Evolutionary conservation across 768 basidiomycete genomes (phyloP).

Genomic region (Russula vinacea): DNA sequence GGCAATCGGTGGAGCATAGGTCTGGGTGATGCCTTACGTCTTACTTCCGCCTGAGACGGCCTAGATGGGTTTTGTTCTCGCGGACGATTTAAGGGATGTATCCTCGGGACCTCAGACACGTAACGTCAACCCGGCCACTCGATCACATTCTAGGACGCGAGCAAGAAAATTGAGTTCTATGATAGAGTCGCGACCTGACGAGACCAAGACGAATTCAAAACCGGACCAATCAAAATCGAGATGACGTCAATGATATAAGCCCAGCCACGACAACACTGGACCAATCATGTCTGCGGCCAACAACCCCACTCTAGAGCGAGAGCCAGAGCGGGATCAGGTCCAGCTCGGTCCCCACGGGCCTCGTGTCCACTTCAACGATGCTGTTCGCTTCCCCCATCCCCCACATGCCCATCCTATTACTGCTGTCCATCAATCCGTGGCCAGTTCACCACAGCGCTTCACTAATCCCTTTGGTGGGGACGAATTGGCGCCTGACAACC

Average conservation of each 20-base stretch:
- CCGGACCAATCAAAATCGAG: neutral
- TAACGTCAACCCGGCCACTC: slow-evolving; percentile 38
- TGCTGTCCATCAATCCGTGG: slow-evolving; percentile 4
- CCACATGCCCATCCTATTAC: neutral
- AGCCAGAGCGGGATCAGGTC: neutral
- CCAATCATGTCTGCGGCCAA: slow-evolving; percentile 8
- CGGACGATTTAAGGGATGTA: too few species aligned
- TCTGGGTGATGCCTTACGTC: slow-evolving; percentile 75
- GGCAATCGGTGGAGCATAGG: slow-evolving; percentile 66
- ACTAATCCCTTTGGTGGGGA: slow-evolving; percentile 15
- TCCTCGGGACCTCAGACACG: slow-evolving; percentile 65
- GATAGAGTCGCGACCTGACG: too few species aligned
- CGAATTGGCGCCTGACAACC: slow-evolving; percentile 9
- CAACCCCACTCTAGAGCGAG: slow-evolving; percentile 1
- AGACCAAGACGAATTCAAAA: too few species aligned
- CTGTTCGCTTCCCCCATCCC: neutral
- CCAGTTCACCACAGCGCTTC: slow-evolving; percentile 24
- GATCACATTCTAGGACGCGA: slow-evolving; percentile 34
- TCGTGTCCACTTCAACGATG: slow-evolving; percentile 19
- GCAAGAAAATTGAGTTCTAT: slow-evolving; percentile 48
- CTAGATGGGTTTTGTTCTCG: slow-evolving; percentile 69
- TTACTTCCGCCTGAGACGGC: slow-evolving; percentile 46
- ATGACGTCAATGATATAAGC: slow-evolving; percentile 17
- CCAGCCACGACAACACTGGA: neutral
- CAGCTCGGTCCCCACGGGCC: slow-evolving; percentile 2